Evolutionary conservation across 2,329 filamentous ascomycete species (phyloP), one percentile per base, ranked within the genome.

Genomic region (Allantophomopsis cytisporea): DNA sequence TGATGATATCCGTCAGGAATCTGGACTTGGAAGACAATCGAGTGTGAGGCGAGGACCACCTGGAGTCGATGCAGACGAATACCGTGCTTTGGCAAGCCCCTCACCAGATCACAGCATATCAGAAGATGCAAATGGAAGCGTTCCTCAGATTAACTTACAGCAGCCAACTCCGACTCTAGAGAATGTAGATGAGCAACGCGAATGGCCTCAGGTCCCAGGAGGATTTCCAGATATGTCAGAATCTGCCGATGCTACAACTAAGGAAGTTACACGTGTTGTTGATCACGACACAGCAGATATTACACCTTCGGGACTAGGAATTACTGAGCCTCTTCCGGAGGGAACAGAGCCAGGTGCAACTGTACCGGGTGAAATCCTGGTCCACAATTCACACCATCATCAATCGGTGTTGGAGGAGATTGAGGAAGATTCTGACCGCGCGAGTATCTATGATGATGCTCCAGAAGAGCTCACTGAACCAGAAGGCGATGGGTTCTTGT

Each of bases 381-480:
- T 40, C 12, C 32, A 43, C 21, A 46, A 72, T 69, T 36, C 60
- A 62, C 1, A 53, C 71, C 20, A 60, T 55, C 5, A 32, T 39
- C 32, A 44, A n/a, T 35, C 41, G 13, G 50, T 51, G 15, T 34
- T 51, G 10, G 52, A 54, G 42, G 52, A 56, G 36, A 43, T 42
- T 20, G 51, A 54, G 33, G 35, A 63, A 1, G 63, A 70, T n/a
- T 61, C 62, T 3, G 73, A 76, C 40, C 60, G 61, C 12, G 64
- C 61, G 37, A 79, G 71, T 44, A 68, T 83, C 17, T 88, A 84
- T 53, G 85, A 79, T 46, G 83, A 88, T 57, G 83, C 83, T 1
- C 80, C 80, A 39, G 83, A 88, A 57, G 80, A 86, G 43, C 61
- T 81, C 0, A 73, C 73, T 0, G 77, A 84, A 12, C 52, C 67